phyloP scores from a whole-genome alignment of 2,329 filamentous ascomycete genomes.

The Moelleriella libera region DNA sequence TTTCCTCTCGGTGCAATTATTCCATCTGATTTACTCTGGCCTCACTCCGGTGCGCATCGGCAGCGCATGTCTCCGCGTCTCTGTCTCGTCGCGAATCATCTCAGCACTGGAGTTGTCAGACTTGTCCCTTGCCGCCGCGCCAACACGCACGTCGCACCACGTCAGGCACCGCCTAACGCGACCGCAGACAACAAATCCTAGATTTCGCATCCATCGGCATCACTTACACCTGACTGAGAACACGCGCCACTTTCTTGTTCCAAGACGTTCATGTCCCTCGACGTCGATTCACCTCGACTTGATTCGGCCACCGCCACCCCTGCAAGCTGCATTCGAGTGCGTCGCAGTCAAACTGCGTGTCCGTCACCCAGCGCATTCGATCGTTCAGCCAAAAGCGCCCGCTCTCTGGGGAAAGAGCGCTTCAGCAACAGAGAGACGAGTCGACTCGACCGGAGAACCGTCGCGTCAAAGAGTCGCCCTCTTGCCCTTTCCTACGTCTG shows the following conservation, averaged over 20 bases:
- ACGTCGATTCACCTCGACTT: not conserved
- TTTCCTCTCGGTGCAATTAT: not conserved
- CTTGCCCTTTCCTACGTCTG: no score
- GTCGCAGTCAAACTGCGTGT: not conserved
- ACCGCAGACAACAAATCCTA: no score
- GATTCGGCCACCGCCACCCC: not conserved
- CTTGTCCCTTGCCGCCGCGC: not conserved
- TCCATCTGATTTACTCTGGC: not conserved
- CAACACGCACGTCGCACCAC: not conserved
- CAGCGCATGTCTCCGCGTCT: not conserved
- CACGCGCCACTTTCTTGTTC: no score
- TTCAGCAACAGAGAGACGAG: no score
- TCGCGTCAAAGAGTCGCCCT: no score
- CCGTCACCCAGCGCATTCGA: conserved; percentile 2
- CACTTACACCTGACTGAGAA: no score
- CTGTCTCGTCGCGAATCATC: not conserved
- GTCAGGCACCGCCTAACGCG: not conserved
- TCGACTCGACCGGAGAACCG: no score
- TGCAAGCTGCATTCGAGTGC: not conserved
- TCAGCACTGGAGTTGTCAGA: not conserved
- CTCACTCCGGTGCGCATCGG: not conserved
- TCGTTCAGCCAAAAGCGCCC: not conserved
- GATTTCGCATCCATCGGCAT: no score
- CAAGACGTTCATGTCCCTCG: no score
- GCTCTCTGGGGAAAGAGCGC: not conserved